A percentile compares a stretch with the other conserved stretches of the same genome.
Evolutionary conservation across 345 rosid species (phyloP).

Genomic region (Cardamine occulta): DNA sequence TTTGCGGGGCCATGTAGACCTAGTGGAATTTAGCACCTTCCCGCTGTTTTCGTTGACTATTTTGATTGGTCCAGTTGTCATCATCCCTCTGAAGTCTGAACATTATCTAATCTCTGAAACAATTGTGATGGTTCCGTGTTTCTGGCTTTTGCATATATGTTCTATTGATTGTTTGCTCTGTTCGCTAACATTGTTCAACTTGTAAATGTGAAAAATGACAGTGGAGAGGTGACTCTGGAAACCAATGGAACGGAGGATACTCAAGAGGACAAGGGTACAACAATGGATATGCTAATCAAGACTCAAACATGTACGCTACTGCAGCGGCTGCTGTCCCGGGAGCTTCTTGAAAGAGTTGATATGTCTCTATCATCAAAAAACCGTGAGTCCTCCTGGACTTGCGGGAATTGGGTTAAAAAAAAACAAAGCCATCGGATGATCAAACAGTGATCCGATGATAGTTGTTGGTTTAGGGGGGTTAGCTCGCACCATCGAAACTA

Average conservation of each 20-base stretch:
- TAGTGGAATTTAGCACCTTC: conserved; percentile 19
- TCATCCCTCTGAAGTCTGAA: neutral
- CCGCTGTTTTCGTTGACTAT: conserved; percentile 21
- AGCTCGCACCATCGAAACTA: conserved; percentile 36
- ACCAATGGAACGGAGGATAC: conserved; percentile 79
- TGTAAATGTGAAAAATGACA: conserved; percentile 40
- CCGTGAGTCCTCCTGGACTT: conserved; percentile 22
- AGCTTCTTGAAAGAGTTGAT: conserved; percentile 52
- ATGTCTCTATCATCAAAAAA: conserved; percentile 29
- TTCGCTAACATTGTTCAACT: neutral
- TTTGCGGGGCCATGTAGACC: conserved; percentile 24
- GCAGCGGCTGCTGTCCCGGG: conserved; percentile 72
- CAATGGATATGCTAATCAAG: conserved; percentile 60
- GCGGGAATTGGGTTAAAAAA: conserved; percentile 2
- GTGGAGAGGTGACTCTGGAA: conserved; percentile 72
- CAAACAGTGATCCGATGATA: conserved; percentile 31
- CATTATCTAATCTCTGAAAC: neutral
- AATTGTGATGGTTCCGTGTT: neutral
- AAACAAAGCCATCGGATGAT: conserved; percentile 26
- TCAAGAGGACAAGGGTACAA: conserved; percentile 69
- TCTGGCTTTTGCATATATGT: neutral
- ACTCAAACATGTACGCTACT: conserved; percentile 53
- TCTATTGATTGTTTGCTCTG: neutral
- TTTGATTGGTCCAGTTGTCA: conserved; percentile 24
- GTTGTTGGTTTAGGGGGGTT: conserved; percentile 40